These are phyloP conservation scores for Gentiana straminea DNA, from an alignment of 257 asterid genomes.

Conservation along the genomic window DNA sequence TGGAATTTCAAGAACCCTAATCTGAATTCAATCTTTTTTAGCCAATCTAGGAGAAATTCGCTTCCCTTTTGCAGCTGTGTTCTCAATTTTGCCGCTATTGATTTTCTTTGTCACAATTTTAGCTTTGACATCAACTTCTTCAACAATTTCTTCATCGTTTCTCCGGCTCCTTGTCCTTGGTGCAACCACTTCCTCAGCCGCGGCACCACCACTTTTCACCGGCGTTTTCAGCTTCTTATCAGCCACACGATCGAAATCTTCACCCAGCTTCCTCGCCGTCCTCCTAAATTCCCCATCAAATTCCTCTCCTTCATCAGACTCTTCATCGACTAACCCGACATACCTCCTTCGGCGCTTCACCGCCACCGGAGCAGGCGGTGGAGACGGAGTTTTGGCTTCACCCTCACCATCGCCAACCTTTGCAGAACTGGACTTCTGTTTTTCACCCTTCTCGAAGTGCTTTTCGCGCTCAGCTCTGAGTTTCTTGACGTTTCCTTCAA, in stretches of 20 bases:
- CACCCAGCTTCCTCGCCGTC: slow-evolving; percentile 60
- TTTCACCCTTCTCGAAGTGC: slow-evolving; percentile 10
- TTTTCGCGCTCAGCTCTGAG: slow-evolving; percentile 53
- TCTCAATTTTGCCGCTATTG: slow-evolving; percentile 9
- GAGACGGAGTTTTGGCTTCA: slow-evolving; percentile 22
- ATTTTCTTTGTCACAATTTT: slow-evolving; percentile 9
- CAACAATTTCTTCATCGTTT: slow-evolving; percentile 2
- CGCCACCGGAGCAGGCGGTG: slow-evolving; percentile 69
- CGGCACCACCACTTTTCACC: background rate
- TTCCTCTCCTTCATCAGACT: slow-evolving; percentile 19
- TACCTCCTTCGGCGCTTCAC: slow-evolving; percentile 52
- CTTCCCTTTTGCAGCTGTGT: slow-evolving; percentile 13
- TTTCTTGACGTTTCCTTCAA: slow-evolving; percentile 69
- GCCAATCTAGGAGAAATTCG: slow-evolving; percentile 63
- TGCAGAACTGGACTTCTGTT: slow-evolving; percentile 6
- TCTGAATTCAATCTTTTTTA: slow-evolving; percentile 9
- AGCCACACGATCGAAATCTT: slow-evolving; percentile 79
- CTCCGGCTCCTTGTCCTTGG: slow-evolving; percentile 25
- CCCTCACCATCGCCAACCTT: background rate
- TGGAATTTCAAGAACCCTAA: too few relatives aligned
- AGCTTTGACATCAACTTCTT: slow-evolving; percentile 2
- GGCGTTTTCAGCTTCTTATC: slow-evolving; percentile 26
- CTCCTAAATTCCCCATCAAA: slow-evolving; percentile 18
- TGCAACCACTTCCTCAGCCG: background rate
- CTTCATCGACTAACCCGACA: slow-evolving; percentile 31